These are phyloP conservation scores for Populus alba DNA, from an alignment of 345 rosid genomes.

Conservation along the genomic window DNA sequence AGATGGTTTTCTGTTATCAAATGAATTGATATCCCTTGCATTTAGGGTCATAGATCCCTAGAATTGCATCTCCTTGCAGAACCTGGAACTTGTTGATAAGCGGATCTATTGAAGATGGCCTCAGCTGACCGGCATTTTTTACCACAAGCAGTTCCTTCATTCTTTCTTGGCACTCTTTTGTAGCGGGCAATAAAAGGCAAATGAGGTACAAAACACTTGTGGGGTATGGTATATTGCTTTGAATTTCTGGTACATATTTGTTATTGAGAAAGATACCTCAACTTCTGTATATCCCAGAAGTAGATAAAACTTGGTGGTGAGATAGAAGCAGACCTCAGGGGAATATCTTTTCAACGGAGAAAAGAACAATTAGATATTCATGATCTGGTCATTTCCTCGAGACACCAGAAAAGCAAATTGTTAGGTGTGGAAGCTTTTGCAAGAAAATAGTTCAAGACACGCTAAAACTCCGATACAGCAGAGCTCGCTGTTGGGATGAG, in stretches of 20 bases:
- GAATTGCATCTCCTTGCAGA: not conserved
- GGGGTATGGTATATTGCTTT: not conserved
- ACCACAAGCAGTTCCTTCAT: not conserved
- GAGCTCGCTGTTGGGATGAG: too few relatives aligned
- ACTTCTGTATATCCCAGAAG: not conserved
- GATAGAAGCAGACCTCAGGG: not conserved
- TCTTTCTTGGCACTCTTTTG: not conserved
- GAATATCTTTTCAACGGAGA: not conserved
- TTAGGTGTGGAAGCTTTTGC: not conserved
- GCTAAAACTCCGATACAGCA: not conserved
- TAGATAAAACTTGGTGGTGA: not conserved
- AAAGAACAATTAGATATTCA: not conserved
- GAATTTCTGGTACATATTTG: not conserved
- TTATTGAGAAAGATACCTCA: not conserved
- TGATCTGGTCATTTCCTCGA: not conserved
- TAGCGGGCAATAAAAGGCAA: not conserved
- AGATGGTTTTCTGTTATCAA: conserved; percentile 84
- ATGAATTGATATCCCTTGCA: conserved; percentile 75
- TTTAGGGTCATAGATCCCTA: conserved; percentile 54
- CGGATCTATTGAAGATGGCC: not conserved
- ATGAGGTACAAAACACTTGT: not conserved
- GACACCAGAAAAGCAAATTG: not conserved
- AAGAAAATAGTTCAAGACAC: not conserved
- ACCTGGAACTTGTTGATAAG: not conserved
- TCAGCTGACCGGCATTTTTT: not conserved